Conservation (phyloP, 495 filamentous ascomycete species). For the Penicillium nucicola region DNA sequence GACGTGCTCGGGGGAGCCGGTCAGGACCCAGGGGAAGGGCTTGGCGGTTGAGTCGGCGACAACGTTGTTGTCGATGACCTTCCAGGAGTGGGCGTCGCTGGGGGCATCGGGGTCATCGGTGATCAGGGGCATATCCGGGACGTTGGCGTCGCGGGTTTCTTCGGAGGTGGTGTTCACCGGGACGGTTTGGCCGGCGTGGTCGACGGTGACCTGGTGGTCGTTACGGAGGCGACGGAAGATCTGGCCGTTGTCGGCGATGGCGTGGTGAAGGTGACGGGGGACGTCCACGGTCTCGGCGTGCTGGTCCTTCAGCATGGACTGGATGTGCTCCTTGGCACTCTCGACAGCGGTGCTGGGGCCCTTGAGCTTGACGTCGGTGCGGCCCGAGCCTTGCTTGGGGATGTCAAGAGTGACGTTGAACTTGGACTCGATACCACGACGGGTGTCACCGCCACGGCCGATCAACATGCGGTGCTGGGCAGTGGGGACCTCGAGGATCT, state of each 20-base stretch:
- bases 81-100: slow-evolving; percentile 73
- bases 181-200: slow-evolving; percentile 75
- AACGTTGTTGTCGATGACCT: slow-evolving; percentile 58
- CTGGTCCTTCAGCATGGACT: slow-evolving; percentile 74
- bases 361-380: slow-evolving; percentile 74
- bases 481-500: slow-evolving; percentile 72
- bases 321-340: slow-evolving; percentile 80
- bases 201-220: slow-evolving; percentile 81
- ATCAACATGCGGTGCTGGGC: slow-evolving; percentile 91
- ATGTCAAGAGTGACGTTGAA: slow-evolving; percentile 90
- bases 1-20: slow-evolving; percentile 70
- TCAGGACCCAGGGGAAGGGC: slow-evolving; percentile 87
- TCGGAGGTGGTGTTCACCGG: slow-evolving; percentile 60
- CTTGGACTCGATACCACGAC: slow-evolving; percentile 79
- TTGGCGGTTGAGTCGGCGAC: slow-evolving; percentile 29
- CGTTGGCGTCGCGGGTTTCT: slow-evolving; percentile 42
- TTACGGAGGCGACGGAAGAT: slow-evolving; percentile 85
- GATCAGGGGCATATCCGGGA: slow-evolving; percentile 73
- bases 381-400: slow-evolving; percentile 70
- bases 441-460: slow-evolving; percentile 82
- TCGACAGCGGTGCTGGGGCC: slow-evolving; percentile 76
- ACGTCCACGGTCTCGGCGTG: slow-evolving; percentile 83
- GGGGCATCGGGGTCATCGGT: slow-evolving; percentile 70
- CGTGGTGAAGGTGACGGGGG: slow-evolving; percentile 76
- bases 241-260: slow-evolving; percentile 81